Evolutionary conservation across 73 alveolate genomes (phyloP).

Genomic region (Loxodes magnus): DNA sequence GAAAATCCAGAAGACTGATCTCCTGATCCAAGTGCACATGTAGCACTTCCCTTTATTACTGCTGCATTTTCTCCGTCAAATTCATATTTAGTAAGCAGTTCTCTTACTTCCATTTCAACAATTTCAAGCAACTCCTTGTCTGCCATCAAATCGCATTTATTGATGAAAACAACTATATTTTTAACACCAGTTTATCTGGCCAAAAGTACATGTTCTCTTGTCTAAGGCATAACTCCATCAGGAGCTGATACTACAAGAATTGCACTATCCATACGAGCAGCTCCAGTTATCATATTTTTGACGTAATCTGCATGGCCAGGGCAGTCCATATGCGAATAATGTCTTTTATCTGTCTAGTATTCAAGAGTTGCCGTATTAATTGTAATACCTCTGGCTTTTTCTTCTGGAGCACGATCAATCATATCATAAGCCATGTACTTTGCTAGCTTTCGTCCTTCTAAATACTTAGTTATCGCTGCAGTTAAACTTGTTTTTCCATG

Average conservation of each 20-base stretch:
- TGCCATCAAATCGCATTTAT: conserved; percentile 59
- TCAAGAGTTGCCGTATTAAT: conserved; percentile 75
- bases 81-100: conserved; percentile 57
- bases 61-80: conserved; percentile 60
- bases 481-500: conserved; percentile 90
- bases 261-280: conserved; percentile 57
- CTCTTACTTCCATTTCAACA: conserved; percentile 86
- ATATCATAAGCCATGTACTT: conserved; percentile 49
- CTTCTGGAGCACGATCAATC: conserved; percentile 86
- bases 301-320: conserved; percentile 86
- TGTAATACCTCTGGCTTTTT: conserved; percentile 82
- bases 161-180: conserved; percentile 62
- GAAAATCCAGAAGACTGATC: conserved; percentile 36
- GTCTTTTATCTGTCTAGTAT: conserved; percentile 58
- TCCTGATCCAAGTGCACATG: conserved; percentile 48
- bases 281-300: conserved; percentile 76
- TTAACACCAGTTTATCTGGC: conserved; percentile 75
- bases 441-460: conserved; percentile 24
- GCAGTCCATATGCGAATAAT: conserved; percentile 79
- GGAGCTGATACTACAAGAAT: conserved; percentile 47
- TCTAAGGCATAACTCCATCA: conserved; percentile 86
- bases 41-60: conserved; percentile 64
- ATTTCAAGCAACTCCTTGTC: conserved; percentile 77
- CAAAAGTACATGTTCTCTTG: conserved; percentile 40
- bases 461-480: conserved; percentile 47